These are phyloP conservation scores for Petasospora rhodanensis DNA, from an alignment of 1,139 yeast genomes.

Conservation along the genomic window DNA sequence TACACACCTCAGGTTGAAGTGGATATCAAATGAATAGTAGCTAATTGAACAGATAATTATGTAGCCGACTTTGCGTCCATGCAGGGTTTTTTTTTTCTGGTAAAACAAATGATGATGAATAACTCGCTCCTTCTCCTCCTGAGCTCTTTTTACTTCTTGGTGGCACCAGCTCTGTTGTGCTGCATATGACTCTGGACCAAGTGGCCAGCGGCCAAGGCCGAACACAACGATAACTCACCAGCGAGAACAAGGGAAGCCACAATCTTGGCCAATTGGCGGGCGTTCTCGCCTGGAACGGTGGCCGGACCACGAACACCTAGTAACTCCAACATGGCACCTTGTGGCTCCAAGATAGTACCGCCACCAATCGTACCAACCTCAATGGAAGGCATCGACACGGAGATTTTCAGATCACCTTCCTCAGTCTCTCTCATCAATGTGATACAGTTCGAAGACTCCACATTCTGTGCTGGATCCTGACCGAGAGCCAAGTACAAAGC, in stretches of 20 bases:
- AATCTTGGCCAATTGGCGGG: slow-evolving; percentile 90
- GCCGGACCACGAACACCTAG: slow-evolving; percentile 96
- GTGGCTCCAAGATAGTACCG: slow-evolving; percentile 96
- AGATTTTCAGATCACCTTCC: slow-evolving; percentile 77
- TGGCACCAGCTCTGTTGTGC: slow-evolving; percentile 73
- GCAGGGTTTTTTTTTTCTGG: too few species aligned
- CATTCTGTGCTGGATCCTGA: slow-evolving; percentile 98
- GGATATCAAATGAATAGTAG: too few species aligned
- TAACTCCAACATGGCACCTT: slow-evolving; percentile 91
- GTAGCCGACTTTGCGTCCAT: too few species aligned
- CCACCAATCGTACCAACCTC: slow-evolving; percentile 99
- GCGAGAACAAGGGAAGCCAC: slow-evolving; percentile 96
- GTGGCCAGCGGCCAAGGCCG: slow-evolving; percentile 98
- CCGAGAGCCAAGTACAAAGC: slow-evolving; percentile 94
- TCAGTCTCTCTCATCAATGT: slow-evolving; percentile 81
- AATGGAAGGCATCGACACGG: slow-evolving; percentile 97
- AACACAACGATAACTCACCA: slow-evolving; percentile 88
- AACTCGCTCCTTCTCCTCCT: too few species aligned
- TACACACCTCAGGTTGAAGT: too few species aligned
- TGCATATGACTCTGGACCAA: slow-evolving; percentile 97
- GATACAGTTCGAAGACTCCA: slow-evolving; percentile 95
- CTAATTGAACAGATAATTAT: too few species aligned
- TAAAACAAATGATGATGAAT: too few species aligned
- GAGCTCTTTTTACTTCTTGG: slow-evolving; percentile 18
- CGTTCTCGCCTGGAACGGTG: slow-evolving; percentile 89